Conservation (phyloP, 2,329 filamentous ascomycete species). For the Alternaria incomplexa region DNA sequence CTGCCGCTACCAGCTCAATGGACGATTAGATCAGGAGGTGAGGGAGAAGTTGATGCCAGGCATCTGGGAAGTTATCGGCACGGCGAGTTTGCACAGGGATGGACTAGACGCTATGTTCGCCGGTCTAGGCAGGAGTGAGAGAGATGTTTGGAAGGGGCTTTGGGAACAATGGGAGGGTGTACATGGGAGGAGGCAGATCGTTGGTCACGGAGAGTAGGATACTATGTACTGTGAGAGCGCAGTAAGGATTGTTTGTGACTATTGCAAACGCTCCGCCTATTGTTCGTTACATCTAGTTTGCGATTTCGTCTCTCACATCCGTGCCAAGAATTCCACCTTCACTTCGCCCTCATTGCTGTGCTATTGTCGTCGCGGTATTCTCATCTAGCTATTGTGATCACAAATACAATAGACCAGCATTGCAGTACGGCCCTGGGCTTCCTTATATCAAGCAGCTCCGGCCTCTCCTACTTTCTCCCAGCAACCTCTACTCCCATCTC, state of each 20-base stretch:
- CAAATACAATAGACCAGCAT: not conserved
- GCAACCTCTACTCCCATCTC: not conserved
- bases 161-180: conserved; percentile 46
- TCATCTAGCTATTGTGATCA: not conserved
- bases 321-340: not conserved
- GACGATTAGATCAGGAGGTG: conserved; percentile 57
- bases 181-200: conserved; percentile 26
- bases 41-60: conserved; percentile 65
- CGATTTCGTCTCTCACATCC: not conserved
- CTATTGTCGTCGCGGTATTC: not conserved
- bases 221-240: not conserved
- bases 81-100: conserved; percentile 39
- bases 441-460: not conserved
- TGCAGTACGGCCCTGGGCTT: not conserved
- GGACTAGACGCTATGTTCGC: conserved; percentile 47
- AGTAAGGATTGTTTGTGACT: not conserved
- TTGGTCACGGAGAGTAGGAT: conserved; percentile 10
- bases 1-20: conserved; percentile 58
- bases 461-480: not conserved
- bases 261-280: not conserved
- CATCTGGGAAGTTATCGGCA: conserved; percentile 49
- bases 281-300: not conserved
- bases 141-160: conserved; percentile 46
- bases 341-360: not conserved
- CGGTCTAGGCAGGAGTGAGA: conserved; percentile 40